Conservation (phyloP, 2,329 filamentous ascomycete genomes). For the Arthrobotrys sinensis region DNA sequence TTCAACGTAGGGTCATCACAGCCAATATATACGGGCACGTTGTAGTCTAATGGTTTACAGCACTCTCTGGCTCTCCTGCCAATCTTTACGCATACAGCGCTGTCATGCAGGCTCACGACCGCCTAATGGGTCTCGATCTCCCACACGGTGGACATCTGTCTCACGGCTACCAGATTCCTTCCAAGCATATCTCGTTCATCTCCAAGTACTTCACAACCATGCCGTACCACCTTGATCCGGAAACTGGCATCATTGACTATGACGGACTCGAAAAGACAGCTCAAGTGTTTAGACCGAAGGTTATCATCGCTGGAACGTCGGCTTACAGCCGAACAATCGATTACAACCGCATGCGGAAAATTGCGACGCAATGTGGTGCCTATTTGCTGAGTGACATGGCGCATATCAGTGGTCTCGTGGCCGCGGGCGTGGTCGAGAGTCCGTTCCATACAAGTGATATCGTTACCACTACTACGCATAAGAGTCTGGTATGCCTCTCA, state of each 20-base stretch:
- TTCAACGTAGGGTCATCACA: conserved; percentile 80
- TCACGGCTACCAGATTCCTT: conserved; percentile 96
- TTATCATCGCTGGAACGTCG: conserved; percentile 93
- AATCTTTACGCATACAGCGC: conserved; percentile 92
- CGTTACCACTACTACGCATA: conserved; percentile 98
- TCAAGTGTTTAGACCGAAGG: conserved; percentile 91
- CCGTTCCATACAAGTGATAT: conserved; percentile 93
- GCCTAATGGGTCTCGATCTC: conserved; percentile 96
- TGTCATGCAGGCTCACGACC: conserved; percentile 90
- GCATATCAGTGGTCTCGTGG: conserved; percentile 94
- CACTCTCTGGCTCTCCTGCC: conserved; percentile 74
- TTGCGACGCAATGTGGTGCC: conserved; percentile 90
- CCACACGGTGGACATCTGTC: conserved; percentile 96
- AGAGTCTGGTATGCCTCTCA: conserved; percentile 75
- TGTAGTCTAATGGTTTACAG: conserved; percentile 45
- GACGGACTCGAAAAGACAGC: conserved; percentile 89
- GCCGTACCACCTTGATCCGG: conserved; percentile 91
- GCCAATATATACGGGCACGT: conserved; percentile 4
- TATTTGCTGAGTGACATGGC: conserved; percentile 98
- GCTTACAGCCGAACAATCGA: conserved; percentile 97
- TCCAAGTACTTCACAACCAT: conserved; percentile 99
- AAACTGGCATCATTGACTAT: conserved; percentile 95
- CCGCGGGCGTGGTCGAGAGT: conserved; percentile 89
- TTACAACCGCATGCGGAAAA: conserved; percentile 91
- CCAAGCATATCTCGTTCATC: conserved; percentile 95